A percentile compares a stretch with the other conserved stretches of the same genome.
phyloP scores from a whole-genome alignment of 2,329 filamentous ascomycete species.

The Chalaropsis thielavioides region DNA sequence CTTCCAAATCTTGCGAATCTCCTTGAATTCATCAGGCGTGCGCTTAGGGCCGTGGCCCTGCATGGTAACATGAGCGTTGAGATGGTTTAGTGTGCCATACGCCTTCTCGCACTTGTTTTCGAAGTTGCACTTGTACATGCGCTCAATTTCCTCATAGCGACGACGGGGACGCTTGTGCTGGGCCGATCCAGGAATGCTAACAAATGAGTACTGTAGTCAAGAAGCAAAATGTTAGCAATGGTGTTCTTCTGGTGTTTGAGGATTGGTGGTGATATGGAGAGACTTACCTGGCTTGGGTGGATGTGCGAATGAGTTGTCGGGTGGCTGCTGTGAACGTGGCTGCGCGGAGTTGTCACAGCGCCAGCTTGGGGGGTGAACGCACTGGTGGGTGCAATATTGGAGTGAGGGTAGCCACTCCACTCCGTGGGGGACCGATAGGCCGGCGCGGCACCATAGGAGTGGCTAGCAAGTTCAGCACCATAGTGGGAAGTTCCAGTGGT shows the following conservation, averaged over 20 bases:
- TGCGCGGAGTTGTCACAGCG: conserved; percentile 2
- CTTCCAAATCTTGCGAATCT: conserved; percentile 98
- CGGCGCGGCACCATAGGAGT: neutral
- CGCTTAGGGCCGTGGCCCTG: conserved; percentile 90
- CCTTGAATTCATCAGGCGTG: conserved; percentile 98
- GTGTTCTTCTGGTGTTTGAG: no score
- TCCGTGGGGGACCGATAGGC: neutral
- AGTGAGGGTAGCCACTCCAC: conserved; percentile 4
- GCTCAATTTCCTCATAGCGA: conserved; percentile 94
- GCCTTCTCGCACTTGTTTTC: conserved; percentile 89
- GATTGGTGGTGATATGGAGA: neutral
- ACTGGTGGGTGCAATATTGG: neutral
- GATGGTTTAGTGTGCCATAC: conserved; percentile 90
- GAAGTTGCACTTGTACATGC: conserved; percentile 99
- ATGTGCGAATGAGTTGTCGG: neutral
- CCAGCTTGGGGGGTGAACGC: neutral
- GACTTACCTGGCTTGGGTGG: neutral
- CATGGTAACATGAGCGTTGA: conserved; percentile 98
- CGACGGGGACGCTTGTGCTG: conserved; percentile 91
- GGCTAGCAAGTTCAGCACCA: neutral
- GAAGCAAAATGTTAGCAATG: neutral
- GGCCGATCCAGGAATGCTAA: conserved; percentile 89
- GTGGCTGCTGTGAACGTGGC: conserved; percentile 1
- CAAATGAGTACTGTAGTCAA: conserved; percentile 63
- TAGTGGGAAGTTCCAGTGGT: neutral